Base-by-base conservation (phyloP, 202 grass and related monocot species). In the Setaria italica region DNA sequence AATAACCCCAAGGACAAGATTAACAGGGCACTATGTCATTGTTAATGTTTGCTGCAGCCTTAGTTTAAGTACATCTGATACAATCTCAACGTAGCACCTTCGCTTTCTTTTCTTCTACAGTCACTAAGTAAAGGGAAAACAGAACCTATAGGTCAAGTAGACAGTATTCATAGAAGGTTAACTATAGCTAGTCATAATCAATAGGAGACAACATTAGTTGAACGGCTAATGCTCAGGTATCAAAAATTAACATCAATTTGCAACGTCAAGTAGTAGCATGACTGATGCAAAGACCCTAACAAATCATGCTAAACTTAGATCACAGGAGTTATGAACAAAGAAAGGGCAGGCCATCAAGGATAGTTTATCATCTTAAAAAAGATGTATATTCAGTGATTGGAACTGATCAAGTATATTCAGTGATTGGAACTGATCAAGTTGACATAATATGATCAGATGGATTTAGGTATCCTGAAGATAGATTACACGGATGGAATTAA, bases 151-250 rank as follows among this genome's bases (percentile, higher is more conserved):
- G 17, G 49, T 32, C 33, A 21, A 41, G 16, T 59, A 67, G 51
- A 43, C 9, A 46, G 19, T 57, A 15, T 19, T 72, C 63, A 77
- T 82, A 33, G 21, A 65, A 42, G 67, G 8, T 30, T 46, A 55
- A 57, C 50, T 70, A 77, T 42, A 25, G 13, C 11, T 77, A 82
- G 10, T 41, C 84, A 32, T 60, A 80, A 75, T 75, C 33, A 72
- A 51, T 51, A 86, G 5, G 4, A 43, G 59, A 30, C 11, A 45
- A 34, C 19, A 60, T 39, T 1, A 82, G 32, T 78, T 29, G 12
- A 82, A 78, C 29, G 15, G 59, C 17, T 59, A 45, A 74, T 80
- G 58, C 46, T 77, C 33, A 51, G 59, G 43, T 37, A 87, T 84
- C 21, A 54, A 74, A 17, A 37, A 68, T 74, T 78, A 29, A 46